Percentiles rank a stretch among this genome's conserved stretches.
Conservation (phyloP, 2,329 filamentous ascomycete genomes). For the Catunica adiposa region DNA sequence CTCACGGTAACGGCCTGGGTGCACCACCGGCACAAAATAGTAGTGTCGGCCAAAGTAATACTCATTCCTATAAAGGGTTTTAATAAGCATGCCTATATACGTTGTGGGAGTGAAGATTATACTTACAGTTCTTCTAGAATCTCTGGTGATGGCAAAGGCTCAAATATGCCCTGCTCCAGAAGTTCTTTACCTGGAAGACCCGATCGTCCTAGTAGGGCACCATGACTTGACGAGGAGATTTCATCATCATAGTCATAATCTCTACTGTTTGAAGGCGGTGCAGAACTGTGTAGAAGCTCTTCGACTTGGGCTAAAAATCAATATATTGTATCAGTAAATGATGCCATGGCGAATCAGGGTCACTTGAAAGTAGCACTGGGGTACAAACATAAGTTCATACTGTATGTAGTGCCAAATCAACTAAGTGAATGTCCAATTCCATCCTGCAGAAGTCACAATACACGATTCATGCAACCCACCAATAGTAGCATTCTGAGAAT, state of each 20-base stretch:
- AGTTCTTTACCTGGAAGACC: slow-evolving; percentile 26
- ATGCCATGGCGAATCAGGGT: background rate
- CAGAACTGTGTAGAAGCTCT: slow-evolving; percentile 54
- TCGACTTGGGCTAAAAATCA: slow-evolving; percentile 57
- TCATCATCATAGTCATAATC: slow-evolving; percentile 18
- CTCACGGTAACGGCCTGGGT: slow-evolving; percentile 57
- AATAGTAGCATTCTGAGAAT: too few species aligned
- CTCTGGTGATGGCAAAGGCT: slow-evolving; percentile 61
- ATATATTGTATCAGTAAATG: background rate
- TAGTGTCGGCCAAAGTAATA: slow-evolving; percentile 65
- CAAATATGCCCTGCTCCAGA: slow-evolving; percentile 65
- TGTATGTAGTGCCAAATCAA: too few species aligned
- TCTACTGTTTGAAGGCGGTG: slow-evolving; percentile 21
- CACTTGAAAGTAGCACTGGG: too few species aligned
- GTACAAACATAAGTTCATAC: too few species aligned
- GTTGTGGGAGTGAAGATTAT: background rate
- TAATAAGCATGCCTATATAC: slow-evolving; percentile 3
- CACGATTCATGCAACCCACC: too few species aligned
- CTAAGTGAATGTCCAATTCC: too few species aligned
- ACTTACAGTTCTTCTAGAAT: slow-evolving; percentile 68
- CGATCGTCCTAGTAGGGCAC: background rate
- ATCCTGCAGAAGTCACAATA: too few species aligned
- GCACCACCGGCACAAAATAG: slow-evolving; percentile 57
- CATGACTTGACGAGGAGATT: background rate
- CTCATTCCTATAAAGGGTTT: slow-evolving; percentile 35